Base-by-base conservation (phyloP, 1,139 yeast species). In the Sugiyamaella paludigena region DNA sequence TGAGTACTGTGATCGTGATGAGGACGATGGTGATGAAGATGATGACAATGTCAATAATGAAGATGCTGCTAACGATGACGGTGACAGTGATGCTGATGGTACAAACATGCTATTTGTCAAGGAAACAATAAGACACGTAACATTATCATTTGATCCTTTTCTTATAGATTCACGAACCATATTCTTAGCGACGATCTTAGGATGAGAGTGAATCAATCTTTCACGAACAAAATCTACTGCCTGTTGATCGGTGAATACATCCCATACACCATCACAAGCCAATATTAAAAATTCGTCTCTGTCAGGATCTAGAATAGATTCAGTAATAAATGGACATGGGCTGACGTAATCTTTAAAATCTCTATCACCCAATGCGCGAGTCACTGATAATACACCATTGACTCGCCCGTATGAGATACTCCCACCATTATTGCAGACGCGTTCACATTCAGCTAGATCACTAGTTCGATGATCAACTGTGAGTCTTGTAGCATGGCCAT, bases 201-300 rank as follows among this genome's bases (percentile, higher is more conserved):
- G 81, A 57, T 78, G 80, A 2, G 61, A 58, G 24, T 19, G 5
- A 19, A 19, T 19, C 24, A 19, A 19, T 4, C 74, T 68, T 40
- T 77, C 76, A 40, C 74, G 68, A 5, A 84, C 81, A 56, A 80
- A 65, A 49, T 81, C 81, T 51, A 91, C 84, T 0, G 96, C 96
- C 51, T 77, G 78, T 53, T 80, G 81, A 63, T 87, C 96, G 9
- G 79, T 75, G 47, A 87, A 74, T 4, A 89, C 96, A 65, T 89
- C 96, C 96, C 96, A 89, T 9, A 89, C 72, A 0, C 97, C 97
- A 68, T 89, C 97, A 66, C 96, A 88, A 0, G 96, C 97, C 50
- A 89, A 69, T 40, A 89, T 87, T 63, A 89, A 67, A 61, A 84
- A 85, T 55, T 83, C 79, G 63, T 87, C 95, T 6, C 69, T 70